Base-by-base conservation (phyloP, 1,284 basidiomycete genomes). In the Rugosomyces carneus region DNA sequence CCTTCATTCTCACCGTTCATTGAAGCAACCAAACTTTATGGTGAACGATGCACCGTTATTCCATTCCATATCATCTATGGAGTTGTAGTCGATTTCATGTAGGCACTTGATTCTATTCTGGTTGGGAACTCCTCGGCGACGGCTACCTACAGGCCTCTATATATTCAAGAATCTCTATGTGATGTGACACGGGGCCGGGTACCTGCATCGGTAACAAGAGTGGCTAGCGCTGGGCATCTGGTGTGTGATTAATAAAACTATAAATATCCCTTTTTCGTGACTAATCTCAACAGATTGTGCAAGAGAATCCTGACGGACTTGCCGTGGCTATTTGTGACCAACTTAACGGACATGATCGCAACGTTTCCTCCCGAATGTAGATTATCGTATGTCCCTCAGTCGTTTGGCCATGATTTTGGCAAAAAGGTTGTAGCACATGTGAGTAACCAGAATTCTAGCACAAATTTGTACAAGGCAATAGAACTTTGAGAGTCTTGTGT, bases 21-120 rank as follows among this genome's bases (percentile, higher is more conserved):
- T 38, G 68, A 70, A 45, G 65, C 66, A 0, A 60, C 64, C 4
- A 38, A 51, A 9, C 59, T 66, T 16, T 55, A 72, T 8, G 52
- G 54, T 1, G 53, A 59, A 31, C 54, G 72, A 4, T 67, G 65
- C 34, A 52, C 47, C 39, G 42, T 53, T 1, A 38, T 71, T 11
- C 69, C 71, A 2, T 56, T 72, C 13, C 71, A 74, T 54, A 40
- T 70, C 26, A 61, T 73, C 10, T 74, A 66, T 62, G 71, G 68
- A 15, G 57, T 53, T 1, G 57, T 58, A 13, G 59, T 61, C 37
- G 64, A 68, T 40, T 55, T 71, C 15, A 60, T 71, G 70, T 72
- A 51, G 42, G 66, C 54, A n/a, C 42, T 45, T 45, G 19, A 44
- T 40, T 44, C 26, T 19, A 37, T 23, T 51, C 37, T 37, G 27